Evolutionary conservation across 192 early-diverging fungal species (phyloP).

Genomic region (Backusella liffmaniae): DNA sequence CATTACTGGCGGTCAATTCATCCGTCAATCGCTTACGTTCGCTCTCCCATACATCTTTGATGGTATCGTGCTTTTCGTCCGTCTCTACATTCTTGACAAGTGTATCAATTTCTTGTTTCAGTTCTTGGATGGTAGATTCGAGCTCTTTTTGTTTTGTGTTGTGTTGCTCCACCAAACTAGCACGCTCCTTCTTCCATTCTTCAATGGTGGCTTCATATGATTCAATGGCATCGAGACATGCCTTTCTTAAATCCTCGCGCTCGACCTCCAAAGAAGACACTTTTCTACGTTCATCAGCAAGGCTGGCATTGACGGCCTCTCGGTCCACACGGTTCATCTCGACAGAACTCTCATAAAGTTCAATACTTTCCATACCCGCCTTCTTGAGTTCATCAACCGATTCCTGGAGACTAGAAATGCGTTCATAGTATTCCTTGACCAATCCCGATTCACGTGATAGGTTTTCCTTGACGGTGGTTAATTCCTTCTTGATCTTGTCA

Average conservation of each 20-base stretch:
- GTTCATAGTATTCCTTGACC: conserved; percentile 17
- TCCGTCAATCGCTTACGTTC: conserved; percentile 50
- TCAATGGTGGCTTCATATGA: conserved; percentile 43
- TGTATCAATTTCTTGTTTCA: conserved; percentile 49
- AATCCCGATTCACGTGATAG: conserved; percentile 11
- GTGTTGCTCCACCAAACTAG: conserved; percentile 21
- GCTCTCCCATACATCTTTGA: conserved; percentile 49
- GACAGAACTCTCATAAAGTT: conserved; percentile 44
- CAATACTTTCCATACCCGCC: conserved; percentile 45
- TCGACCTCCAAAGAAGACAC: conserved; percentile 30
- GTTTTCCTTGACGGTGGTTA: conserved; percentile 20
- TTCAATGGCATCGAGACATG: conserved; percentile 45
- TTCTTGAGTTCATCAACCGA: conserved; percentile 39
- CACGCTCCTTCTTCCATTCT: conserved; percentile 40
- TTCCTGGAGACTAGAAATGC: conserved; percentile 25
- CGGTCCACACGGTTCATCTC: conserved; percentile 36
- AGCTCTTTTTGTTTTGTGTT: conserved; percentile 28
- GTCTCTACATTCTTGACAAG: conserved; percentile 35
- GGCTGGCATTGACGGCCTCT: conserved; percentile 33
- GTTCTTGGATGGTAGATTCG: conserved; percentile 38
- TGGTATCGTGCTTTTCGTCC: conserved; percentile 48
- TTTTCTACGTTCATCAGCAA: conserved; percentile 33
- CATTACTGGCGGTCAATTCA: conserved; percentile 18
- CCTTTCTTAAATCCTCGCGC: conserved; percentile 38
- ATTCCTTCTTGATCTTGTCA: conserved; percentile 30